Conservation (phyloP, 805 yeast genomes). For the Lachancea dasiensis region DNA sequence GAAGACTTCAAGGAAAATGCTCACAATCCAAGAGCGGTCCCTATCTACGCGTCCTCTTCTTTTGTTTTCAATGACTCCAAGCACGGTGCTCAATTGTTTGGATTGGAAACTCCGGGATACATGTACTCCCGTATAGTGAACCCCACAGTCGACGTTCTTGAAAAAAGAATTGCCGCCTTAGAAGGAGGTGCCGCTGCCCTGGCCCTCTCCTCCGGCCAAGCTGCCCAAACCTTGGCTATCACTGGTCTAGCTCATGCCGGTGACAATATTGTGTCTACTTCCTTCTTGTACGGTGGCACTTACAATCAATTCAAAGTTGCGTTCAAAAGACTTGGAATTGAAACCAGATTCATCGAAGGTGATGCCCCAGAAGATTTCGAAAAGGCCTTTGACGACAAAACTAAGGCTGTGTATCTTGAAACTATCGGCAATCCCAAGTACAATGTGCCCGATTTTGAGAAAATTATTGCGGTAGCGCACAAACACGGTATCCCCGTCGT, state of each 20-base stretch:
- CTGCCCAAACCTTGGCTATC: slow-evolving; percentile 85
- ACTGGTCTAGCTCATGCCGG: slow-evolving; percentile 81
- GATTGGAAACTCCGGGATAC: slow-evolving; percentile 75
- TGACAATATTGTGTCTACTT: slow-evolving; percentile 82
- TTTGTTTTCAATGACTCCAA: slow-evolving; percentile 81
- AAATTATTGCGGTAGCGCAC: slow-evolving; percentile 70
- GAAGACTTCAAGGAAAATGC: slow-evolving; percentile 53
- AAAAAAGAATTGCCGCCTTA: slow-evolving; percentile 84
- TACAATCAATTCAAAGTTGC: slow-evolving; percentile 92
- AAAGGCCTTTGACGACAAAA: slow-evolving; percentile 68
- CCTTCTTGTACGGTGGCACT: slow-evolving; percentile 92
- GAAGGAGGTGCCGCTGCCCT: slow-evolving; percentile 91
- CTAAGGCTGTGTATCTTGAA: slow-evolving; percentile 87
- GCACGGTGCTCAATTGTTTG: slow-evolving; percentile 89
- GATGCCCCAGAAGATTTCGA: slow-evolving; percentile 69
- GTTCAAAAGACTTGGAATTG: slow-evolving; percentile 83
- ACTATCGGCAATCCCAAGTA: slow-evolving; percentile 90
- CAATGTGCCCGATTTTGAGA: slow-evolving; percentile 86
- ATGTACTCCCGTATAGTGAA: slow-evolving; percentile 87
- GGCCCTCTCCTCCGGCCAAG: slow-evolving; percentile 92
- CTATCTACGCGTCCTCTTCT: slow-evolving; percentile 88
- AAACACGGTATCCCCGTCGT: slow-evolving; percentile 83
- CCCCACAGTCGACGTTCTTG: slow-evolving; percentile 90
- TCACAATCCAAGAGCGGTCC: slow-evolving; percentile 79
- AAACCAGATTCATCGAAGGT: slow-evolving; percentile 78